Evolutionary conservation across 2,329 filamentous ascomycete genomes (phyloP).

Genomic region (Blastomyces emzantsi): DNA sequence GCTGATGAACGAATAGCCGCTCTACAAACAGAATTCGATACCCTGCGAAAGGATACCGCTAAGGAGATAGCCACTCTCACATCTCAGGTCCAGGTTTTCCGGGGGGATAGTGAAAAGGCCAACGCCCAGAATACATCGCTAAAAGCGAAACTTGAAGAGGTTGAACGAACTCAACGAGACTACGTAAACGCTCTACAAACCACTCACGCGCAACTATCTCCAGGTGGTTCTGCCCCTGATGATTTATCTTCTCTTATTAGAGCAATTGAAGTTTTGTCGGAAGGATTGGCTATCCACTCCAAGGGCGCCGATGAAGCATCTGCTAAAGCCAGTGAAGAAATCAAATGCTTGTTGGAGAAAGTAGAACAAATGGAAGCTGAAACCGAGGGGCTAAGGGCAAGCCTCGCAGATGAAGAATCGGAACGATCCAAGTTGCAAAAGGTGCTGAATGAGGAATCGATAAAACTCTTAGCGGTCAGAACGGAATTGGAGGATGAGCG

Average conservation of each 20-base stretch:
- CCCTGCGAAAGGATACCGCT: constrained; percentile 42
- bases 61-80: constrained; percentile 53
- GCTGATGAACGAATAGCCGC: constrained; percentile 59
- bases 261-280: constrained; percentile 49
- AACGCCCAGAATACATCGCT: constrained; percentile 39
- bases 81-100: constrained; percentile 46
- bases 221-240: constrained; percentile 44
- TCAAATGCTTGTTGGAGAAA: constrained; percentile 50
- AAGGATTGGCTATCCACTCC: constrained; percentile 52
- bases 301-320: constrained; percentile 53
- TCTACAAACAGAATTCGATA: constrained; percentile 63
- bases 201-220: constrained; percentile 51
- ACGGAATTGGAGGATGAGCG: constrained; percentile 57
- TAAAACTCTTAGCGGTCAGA: constrained; percentile 39
- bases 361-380: constrained; percentile 50
- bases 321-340: constrained; percentile 53
- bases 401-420: constrained; percentile 45
- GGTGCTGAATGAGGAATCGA: constrained; percentile 41
- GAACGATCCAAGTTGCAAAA: constrained; percentile 47
- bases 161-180: constrained; percentile 45
- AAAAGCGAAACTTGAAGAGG: constrained; percentile 43
- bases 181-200: constrained; percentile 50
- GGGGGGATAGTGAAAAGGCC: constrained; percentile 40
- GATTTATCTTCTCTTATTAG: constrained; percentile 53
- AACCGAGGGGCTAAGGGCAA: constrained; percentile 46